Evolutionary conservation across 768 basidiomycete genomes (phyloP).

Genomic region (Pisolithus microcarpus): DNA sequence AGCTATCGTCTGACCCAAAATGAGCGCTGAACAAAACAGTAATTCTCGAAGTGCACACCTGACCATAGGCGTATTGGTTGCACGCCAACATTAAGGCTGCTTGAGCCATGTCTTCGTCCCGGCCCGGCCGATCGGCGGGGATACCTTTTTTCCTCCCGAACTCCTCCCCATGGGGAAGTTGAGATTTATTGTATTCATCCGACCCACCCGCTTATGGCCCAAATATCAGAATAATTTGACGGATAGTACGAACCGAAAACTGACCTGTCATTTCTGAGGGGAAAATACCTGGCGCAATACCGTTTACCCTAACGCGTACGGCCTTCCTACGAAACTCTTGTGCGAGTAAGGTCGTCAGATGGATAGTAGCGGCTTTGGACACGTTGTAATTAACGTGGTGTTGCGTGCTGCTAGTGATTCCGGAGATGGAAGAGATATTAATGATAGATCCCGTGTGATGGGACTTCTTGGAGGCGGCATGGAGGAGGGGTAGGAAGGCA

Average conservation of each 20-base stretch:
- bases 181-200: constrained; percentile 27
- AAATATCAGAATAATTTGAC: neutral
- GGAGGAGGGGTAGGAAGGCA: constrained; percentile 39
- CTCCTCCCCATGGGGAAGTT: constrained; percentile 20
- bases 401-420: constrained; percentile 35
- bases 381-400: constrained; percentile 41
- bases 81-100: constrained; percentile 24
- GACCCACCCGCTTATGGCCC: constrained; percentile 7
- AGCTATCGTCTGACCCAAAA: neutral
- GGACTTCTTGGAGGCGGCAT: constrained; percentile 24
- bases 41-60: constrained; percentile 15
- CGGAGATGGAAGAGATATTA: constrained; percentile 37
- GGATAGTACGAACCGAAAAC: neutral
- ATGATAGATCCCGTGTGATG: constrained; percentile 32
- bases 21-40: neutral
- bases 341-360: constrained; percentile 30
- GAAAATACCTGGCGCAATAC: constrained; percentile 31
- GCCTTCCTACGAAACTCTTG: constrained; percentile 26
- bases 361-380: constrained; percentile 33
- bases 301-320: constrained; percentile 31
- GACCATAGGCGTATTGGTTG: constrained; percentile 31
- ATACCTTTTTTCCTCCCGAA: constrained; percentile 29
- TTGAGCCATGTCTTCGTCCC: constrained; percentile 31
- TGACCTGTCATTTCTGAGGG: constrained; percentile 29
- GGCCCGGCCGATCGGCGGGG: constrained; percentile 29